A percentile compares a stretch with the other conserved stretches of the same genome.
phyloP scores from a whole-genome alignment of 1,139 yeast species.

The Ogataea hybrid region DNA sequence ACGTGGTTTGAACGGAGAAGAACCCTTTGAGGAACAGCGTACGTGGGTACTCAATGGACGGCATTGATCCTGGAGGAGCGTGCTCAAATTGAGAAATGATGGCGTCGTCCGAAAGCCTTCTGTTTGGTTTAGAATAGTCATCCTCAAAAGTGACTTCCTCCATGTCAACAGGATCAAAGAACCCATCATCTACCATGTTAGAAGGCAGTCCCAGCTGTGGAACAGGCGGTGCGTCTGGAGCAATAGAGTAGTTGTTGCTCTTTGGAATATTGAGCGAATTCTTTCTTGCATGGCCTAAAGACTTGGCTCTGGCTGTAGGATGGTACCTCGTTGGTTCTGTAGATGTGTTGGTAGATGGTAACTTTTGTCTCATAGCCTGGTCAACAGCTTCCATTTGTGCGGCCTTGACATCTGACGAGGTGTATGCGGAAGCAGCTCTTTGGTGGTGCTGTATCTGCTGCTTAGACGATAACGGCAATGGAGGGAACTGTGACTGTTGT shows the following conservation, averaged over 20 bases:
- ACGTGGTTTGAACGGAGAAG: slow-evolving; percentile 93
- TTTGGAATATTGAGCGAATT: slow-evolving; percentile 45
- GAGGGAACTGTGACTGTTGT: slow-evolving; percentile 35
- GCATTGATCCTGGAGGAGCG: slow-evolving; percentile 83
- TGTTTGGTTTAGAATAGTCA: slow-evolving; percentile 24
- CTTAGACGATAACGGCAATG: slow-evolving; percentile 31
- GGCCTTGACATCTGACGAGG: slow-evolving; percentile 22
- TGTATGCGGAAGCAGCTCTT: slow-evolving; percentile 35
- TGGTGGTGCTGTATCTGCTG: slow-evolving; percentile 31
- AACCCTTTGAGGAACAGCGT: slow-evolving; percentile 92
- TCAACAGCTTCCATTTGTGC: slow-evolving; percentile 21
- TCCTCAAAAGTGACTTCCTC: slow-evolving; percentile 29
- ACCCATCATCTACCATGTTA: slow-evolving; percentile 49
- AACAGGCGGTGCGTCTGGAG: slow-evolving; percentile 44
- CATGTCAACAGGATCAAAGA: slow-evolving; percentile 65
- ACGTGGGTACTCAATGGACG: slow-evolving; percentile 89
- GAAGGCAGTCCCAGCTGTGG: slow-evolving; percentile 36
- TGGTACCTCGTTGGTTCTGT: slow-evolving; percentile 44
- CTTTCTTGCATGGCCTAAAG: slow-evolving; percentile 77
- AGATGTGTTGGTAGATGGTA: slow-evolving; percentile 5
- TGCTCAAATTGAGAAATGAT: slow-evolving; percentile 64
- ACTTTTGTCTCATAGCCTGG: slow-evolving; percentile 5
- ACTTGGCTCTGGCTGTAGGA: slow-evolving; percentile 87
- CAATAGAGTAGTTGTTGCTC: slow-evolving; percentile 32
- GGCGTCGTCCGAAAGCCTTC: slow-evolving; percentile 55